Conservation (phyloP, 306 rosid species). For the Acacia acuminata region DNA sequence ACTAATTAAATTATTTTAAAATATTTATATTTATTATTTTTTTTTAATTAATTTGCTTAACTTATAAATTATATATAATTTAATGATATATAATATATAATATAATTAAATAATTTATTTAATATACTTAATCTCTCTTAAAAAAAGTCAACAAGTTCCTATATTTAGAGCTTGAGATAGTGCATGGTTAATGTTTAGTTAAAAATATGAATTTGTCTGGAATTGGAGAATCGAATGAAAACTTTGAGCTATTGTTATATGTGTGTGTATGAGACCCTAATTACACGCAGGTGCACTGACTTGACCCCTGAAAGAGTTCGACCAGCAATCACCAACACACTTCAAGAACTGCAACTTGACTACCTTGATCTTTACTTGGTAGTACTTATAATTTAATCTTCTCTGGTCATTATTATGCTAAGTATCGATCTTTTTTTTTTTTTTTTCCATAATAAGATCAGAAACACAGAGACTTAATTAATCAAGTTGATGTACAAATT, state of each 20-base stretch:
- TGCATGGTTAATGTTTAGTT: background rate
- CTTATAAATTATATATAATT: too few species aligned
- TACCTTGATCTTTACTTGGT: constrained; percentile 68
- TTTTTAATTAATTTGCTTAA: too few species aligned
- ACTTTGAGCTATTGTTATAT: background rate
- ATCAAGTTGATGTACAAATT: background rate
- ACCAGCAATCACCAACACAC: constrained; percentile 52
- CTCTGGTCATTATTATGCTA: background rate
- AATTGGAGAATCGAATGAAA: background rate
- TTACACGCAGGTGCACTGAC: constrained; percentile 56
- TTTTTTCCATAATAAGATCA: background rate
- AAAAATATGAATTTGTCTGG: background rate
- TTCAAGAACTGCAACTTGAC: constrained; percentile 65
- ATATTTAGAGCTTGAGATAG: too few species aligned
- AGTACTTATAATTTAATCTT: background rate
- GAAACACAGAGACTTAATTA: background rate
- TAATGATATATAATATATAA: too few species aligned
- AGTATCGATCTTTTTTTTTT: background rate
- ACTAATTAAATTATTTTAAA: too few species aligned
- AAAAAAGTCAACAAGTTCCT: rapidly evolving
- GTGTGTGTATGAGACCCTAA: background rate
- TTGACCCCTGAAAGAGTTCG: constrained; percentile 68
- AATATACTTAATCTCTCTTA: too few species aligned
- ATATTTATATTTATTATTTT: too few species aligned
- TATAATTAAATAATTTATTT: too few species aligned